Conservation (phyloP, 768 basidiomycete species). For the Leccinum aurantiacum region DNA sequence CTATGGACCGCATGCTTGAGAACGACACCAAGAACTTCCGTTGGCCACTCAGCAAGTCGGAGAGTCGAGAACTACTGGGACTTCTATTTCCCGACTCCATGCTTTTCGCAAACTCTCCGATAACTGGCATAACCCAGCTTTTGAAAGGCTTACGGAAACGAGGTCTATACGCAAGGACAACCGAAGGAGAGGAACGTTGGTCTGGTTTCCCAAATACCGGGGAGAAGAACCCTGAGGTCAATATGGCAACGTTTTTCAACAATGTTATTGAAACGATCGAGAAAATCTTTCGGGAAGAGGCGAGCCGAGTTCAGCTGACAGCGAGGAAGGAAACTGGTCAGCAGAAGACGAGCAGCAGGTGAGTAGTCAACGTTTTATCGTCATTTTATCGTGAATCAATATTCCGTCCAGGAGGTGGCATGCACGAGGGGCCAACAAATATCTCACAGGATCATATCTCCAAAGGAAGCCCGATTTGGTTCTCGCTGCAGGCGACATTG, state of each 20-base stretch:
- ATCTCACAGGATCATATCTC: neutral
- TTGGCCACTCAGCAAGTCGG: neutral
- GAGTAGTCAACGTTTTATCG: too few species aligned
- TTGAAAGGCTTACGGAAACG: neutral
- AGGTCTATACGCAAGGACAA: neutral
- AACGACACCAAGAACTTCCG: neutral
- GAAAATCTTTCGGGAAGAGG: neutral
- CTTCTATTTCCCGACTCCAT: neutral
- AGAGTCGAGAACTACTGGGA: neutral
- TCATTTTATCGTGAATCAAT: too few species aligned
- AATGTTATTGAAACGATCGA: neutral
- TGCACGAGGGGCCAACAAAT: neutral
- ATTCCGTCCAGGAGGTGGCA: neutral
- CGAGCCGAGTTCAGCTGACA: too few species aligned
- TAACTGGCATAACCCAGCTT: neutral
- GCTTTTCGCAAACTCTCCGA: neutral
- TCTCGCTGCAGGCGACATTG: neutral
- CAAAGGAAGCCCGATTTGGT: neutral
- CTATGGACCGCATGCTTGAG: neutral
- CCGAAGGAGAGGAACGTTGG: neutral
- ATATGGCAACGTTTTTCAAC: neutral
- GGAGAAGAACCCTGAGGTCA: neutral
- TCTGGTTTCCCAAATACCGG: neutral
- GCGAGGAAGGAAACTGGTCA: too few species aligned
- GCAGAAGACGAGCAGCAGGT: too few species aligned